Base-by-base conservation (phyloP, 2,329 filamentous ascomycete species). In the Sporothrix sp. region DNA sequence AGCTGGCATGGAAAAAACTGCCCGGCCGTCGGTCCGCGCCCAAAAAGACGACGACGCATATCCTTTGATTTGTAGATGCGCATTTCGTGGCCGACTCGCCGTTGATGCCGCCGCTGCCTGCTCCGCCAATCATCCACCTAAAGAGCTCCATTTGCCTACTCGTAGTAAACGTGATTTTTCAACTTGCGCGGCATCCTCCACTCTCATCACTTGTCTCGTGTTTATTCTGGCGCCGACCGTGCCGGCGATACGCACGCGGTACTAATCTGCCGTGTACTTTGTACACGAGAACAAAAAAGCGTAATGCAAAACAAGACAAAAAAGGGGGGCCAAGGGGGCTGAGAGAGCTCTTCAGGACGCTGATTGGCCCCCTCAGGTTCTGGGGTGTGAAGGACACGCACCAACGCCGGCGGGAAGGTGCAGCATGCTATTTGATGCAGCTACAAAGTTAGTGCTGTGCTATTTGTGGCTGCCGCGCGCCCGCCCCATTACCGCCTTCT, bases 341-440 rank as follows among this genome's bases (percentile, higher is more conserved):
- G 8, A 7, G 18, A 18, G 21, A 56, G 50, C 53, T 55, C 47
- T 53, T 54, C 55, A 55, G 51, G 23, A 28, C 20, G 33, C 27
- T 51, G 47, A 57, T 57, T 57, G 55, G 55, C 44, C 38, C 47
- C 51, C 50, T 54, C 51, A 45, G 51, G 38, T 42, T 45, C 40
- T 28, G 50, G 47, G 33, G 48, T 43, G 36, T 50, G 47, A 33
- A 38, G 21, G 39, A 33, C 39, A 3, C 27, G 30, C 27, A 39
- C 38, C 37, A 25, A 28, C n/a, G 21, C 37, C 21, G 30, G 38
- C 33, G 32, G 39, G 38, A 36, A 44, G 3, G 48, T 21, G n/a
- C 30, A 37, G 32, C 18, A 23, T 38, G 16, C 48, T 36, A 50
- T 44, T 50, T 43, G 48, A 20, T 43, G 40, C 25, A 20, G 32